These are phyloP conservation scores for Pyrus betulifolia DNA, from an alignment of 306 rosid species.

Conservation along the genomic window DNA sequence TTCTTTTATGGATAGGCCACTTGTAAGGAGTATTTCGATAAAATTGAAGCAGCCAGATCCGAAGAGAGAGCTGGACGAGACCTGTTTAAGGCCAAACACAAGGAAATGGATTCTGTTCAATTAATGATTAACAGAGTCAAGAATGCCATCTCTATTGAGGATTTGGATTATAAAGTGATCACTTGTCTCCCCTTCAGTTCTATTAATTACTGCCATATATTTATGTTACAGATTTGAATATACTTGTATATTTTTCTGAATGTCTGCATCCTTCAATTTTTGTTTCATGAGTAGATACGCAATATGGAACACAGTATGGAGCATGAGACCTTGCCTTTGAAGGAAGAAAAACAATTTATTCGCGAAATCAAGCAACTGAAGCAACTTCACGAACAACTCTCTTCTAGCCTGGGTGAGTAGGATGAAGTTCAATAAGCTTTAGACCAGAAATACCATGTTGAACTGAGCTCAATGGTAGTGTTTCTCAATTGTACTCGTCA, in stretches of 20 bases:
- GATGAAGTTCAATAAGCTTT: slow-evolving; percentile 48
- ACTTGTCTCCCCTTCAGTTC: background rate
- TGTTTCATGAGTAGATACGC: slow-evolving; percentile 44
- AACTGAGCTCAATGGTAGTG: slow-evolving; percentile 53
- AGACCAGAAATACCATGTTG: slow-evolving; percentile 52
- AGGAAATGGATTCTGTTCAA: slow-evolving; percentile 68
- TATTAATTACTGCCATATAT: background rate
- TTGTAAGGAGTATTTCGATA: slow-evolving; percentile 32
- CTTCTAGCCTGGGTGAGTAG: slow-evolving; percentile 47
- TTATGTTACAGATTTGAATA: slow-evolving; percentile 5
- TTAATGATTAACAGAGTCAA: slow-evolving; percentile 49
- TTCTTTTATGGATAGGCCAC: slow-evolving; percentile 43
- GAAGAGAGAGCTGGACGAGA: slow-evolving; percentile 57
- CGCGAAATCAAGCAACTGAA: slow-evolving; percentile 72
- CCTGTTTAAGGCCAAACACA: slow-evolving; percentile 51
- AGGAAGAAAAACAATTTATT: slow-evolving; percentile 68
- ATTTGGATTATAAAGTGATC: slow-evolving; percentile 57
- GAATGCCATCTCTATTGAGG: slow-evolving; percentile 59
- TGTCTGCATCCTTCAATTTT: slow-evolving; percentile 8
- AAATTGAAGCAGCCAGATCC: slow-evolving; percentile 42
- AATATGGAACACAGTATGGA: slow-evolving; percentile 63
- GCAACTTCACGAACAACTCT: slow-evolving; percentile 64
- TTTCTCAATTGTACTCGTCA: background rate
- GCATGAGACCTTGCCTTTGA: slow-evolving; percentile 75
- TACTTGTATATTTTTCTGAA: background rate